Percentiles rank a stretch among this genome's conserved stretches.
Conservation (phyloP, 2,329 filamentous ascomycete genomes). For the Hypoxylon sp. region DNA sequence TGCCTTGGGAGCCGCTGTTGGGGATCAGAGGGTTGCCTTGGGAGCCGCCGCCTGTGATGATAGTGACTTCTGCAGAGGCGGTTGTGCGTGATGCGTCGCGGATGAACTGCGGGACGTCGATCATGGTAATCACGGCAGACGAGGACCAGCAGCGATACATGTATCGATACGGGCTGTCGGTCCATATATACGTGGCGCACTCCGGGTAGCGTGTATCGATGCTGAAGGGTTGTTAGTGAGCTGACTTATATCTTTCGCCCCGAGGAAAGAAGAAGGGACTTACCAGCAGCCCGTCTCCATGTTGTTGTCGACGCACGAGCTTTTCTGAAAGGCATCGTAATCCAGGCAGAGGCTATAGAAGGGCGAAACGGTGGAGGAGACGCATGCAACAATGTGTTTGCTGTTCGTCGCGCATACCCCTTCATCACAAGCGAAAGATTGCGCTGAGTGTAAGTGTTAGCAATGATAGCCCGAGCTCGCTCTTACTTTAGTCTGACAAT, state of each 20-base stretch:
- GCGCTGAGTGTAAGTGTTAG: slow-evolving; percentile 44
- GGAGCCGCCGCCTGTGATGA: neutral
- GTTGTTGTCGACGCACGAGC: slow-evolving; percentile 51
- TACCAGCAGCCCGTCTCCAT: slow-evolving; percentile 58
- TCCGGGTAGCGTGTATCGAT: slow-evolving; percentile 45
- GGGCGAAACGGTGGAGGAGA: slow-evolving; percentile 48
- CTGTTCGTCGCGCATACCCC: slow-evolving; percentile 54
- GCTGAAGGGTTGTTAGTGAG: slow-evolving; percentile 11
- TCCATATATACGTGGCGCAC: slow-evolving; percentile 59
- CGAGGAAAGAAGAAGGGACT: slow-evolving; percentile 32
- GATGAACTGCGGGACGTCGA: slow-evolving; percentile 56
- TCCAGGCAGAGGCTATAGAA: slow-evolving; percentile 58
- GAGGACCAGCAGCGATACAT: slow-evolving; percentile 57
- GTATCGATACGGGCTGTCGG: slow-evolving; percentile 52
- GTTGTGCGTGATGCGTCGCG: slow-evolving; percentile 53
- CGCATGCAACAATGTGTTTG: slow-evolving; percentile 57
- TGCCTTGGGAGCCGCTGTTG: neutral
- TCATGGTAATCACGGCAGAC: slow-evolving; percentile 53
- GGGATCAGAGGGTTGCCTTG: neutral
- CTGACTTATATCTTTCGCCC: neutral
- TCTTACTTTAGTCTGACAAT: neutral
- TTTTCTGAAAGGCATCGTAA: slow-evolving; percentile 51
- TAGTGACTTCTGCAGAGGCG: neutral
- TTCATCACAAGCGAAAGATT: slow-evolving; percentile 45
- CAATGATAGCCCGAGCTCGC: neutral